These are phyloP conservation scores for Astrocystis sublimbata DNA, from an alignment of 495 filamentous ascomycete genomes.

Conservation along the genomic window DNA sequence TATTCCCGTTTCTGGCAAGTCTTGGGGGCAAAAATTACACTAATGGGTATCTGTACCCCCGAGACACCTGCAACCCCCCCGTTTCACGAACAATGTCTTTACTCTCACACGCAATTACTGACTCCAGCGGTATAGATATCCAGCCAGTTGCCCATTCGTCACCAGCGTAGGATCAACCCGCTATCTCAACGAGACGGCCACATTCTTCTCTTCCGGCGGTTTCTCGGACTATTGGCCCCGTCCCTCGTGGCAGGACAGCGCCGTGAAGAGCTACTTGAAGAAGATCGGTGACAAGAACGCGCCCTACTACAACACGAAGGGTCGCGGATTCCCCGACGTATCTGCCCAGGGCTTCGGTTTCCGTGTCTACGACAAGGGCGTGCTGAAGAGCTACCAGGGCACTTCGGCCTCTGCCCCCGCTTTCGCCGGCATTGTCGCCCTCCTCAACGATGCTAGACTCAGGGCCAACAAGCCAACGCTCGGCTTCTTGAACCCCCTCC, in stretches of 20 bases:
- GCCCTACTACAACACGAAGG: conserved; percentile 50
- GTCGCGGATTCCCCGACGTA: conserved; percentile 62
- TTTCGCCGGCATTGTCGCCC: conserved; percentile 49
- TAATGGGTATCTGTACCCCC: no score
- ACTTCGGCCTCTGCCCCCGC: conserved; percentile 31
- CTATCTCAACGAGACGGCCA: conserved; percentile 52
- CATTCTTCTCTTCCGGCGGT: conserved; percentile 60
- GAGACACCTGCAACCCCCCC: no score
- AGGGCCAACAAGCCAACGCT: conserved; percentile 51
- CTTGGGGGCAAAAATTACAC: no score
- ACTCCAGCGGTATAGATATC: no score
- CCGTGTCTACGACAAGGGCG: conserved; percentile 30
- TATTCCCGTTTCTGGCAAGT: no score
- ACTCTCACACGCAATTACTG: no score
- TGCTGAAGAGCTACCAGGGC: conserved; percentile 31
- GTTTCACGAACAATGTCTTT: no score
- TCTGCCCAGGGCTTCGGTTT: conserved; percentile 58
- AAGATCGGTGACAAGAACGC: conserved; percentile 44
- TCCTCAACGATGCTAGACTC: conserved; percentile 60
- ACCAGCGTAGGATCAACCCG: conserved; percentile 68
- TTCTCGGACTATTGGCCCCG: conserved; percentile 65
- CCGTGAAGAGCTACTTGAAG: conserved; percentile 56
- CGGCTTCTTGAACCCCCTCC: conserved; percentile 61
- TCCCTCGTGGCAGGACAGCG: conserved; percentile 58
- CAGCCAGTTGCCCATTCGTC: conserved; percentile 69